Percentiles rank a stretch among this genome's conserved stretches.
phyloP scores from a whole-genome alignment of 495 filamentous ascomycete genomes.

The Lasiosphaeria hispida region DNA sequence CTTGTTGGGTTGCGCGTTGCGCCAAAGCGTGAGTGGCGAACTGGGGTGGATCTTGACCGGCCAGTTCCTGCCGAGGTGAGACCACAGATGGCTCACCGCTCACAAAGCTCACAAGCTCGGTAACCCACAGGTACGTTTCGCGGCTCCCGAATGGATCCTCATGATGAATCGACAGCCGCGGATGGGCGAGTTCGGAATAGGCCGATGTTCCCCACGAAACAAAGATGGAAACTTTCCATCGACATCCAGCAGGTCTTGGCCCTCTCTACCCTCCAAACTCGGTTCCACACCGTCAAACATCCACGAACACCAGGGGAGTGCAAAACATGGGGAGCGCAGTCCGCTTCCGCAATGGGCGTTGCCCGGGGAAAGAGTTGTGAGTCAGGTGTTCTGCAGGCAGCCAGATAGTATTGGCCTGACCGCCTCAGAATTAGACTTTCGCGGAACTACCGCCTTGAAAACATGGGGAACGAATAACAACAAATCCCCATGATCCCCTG shows the following conservation, averaged over 20 bases:
- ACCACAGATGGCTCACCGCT: too few relatives aligned
- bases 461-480: constrained; percentile 15
- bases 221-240: too few relatives aligned
- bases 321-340: constrained; percentile 4
- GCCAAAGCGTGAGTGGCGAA: too few relatives aligned
- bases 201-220: too few relatives aligned
- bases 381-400: neutral
- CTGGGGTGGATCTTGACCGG: too few relatives aligned
- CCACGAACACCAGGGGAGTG: neutral
- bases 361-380: constrained; percentile 8
- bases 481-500: constrained; percentile 3
- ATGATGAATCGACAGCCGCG: too few relatives aligned
- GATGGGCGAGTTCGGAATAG: too few relatives aligned
- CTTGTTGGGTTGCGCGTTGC: too few relatives aligned
- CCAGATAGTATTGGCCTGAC: constrained; percentile 6
- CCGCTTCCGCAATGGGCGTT: constrained; percentile 2
- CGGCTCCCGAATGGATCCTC: too few relatives aligned
- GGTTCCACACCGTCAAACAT: neutral
- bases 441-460: constrained; percentile 15
- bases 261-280: neutral
- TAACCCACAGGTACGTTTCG: too few relatives aligned
- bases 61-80: too few relatives aligned
- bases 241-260: neutral
- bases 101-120: too few relatives aligned
- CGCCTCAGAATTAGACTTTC: constrained; percentile 16